Evolutionary conservation across 441 rosid species (phyloP), one percentile per base, ranked within the genome.

Genomic region (Mallotus japonicus): DNA sequence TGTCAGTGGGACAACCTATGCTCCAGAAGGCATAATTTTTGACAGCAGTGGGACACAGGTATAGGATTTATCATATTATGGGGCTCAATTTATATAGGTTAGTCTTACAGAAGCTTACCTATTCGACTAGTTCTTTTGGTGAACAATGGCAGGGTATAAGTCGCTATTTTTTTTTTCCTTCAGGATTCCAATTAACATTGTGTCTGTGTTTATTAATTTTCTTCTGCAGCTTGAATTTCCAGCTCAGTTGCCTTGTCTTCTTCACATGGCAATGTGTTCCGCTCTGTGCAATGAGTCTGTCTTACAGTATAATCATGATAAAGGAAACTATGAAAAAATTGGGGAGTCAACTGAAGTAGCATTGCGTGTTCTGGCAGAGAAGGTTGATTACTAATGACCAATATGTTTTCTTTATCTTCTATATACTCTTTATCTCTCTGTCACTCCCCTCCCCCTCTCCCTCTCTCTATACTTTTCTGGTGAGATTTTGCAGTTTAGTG

Each of bases 321-420:
- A 92, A 71, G 92, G 89, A 67, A 85, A 75, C 73, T 93, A 90
- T 76, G 99, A 96, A 85, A 96, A 96, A 79, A 96, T 96, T 75
- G 99, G 99, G 68, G 98, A 96, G 85, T 89, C 99, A 75, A 96
- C 99, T 76, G 99, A 95, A 89, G 99, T 95, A 74, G 99, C 99
- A 65, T 87, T 95, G 63, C 94, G 98, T 37, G 97, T 90, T 75
- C 85, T 95, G 79, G 92, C 88, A 62, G 99, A 96, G 83, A 96
- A 96, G 99, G 99, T 93, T 77, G 75, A 82, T 78, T 66, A 51
- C 72, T 24, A n/a, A 37, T 70, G 57, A 15, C 61, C 51, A 15
- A 53, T 20, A 34, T 60, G 37, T 40, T 28, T 66, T 55, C 13
- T 51, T 61, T 69, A 42, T 37, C 42, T 58, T 66, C 16, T 62